Evolutionary conservation across 305 asterid genomes (phyloP).

Genomic region (Ajuga reptans): DNA sequence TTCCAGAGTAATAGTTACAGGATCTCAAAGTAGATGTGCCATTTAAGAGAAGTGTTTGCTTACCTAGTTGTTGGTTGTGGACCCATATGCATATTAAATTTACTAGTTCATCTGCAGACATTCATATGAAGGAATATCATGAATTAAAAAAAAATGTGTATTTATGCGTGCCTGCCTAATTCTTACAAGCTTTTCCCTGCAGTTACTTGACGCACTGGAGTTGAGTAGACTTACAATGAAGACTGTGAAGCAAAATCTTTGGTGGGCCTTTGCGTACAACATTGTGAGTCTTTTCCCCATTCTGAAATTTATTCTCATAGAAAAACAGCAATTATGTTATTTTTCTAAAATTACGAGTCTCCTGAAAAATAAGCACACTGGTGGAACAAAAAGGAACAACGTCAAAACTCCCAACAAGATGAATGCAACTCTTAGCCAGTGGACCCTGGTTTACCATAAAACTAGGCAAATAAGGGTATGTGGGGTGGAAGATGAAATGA

Average conservation of each 20-base stretch:
- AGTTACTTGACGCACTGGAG: constrained; percentile 95
- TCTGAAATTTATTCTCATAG: constrained; percentile 12
- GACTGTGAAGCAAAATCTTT: constrained; percentile 91
- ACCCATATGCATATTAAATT: too few species aligned
- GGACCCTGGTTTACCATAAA: neutral
- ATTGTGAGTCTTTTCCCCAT: constrained; percentile 56
- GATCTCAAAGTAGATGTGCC: neutral
- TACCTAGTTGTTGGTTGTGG: neutral
- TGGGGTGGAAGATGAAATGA: neutral
- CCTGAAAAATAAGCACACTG: neutral
- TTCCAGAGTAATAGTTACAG: neutral
- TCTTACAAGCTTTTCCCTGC: constrained; percentile 25
- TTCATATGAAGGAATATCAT: neutral
- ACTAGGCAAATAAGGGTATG: neutral
- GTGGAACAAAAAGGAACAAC: neutral
- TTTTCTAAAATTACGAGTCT: neutral
- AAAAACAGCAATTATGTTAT: neutral
- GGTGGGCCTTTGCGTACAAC: constrained; percentile 99
- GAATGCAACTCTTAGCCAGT: neutral
- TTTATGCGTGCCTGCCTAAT: neutral
- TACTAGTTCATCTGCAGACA: too few species aligned
- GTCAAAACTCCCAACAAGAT: neutral
- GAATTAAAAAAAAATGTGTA: neutral
- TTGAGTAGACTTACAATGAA: constrained; percentile 93
- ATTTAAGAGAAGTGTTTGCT: neutral